phyloP scores from a whole-genome alignment of 2,329 filamentous ascomycete genomes.

The Laburnicola sp. region DNA sequence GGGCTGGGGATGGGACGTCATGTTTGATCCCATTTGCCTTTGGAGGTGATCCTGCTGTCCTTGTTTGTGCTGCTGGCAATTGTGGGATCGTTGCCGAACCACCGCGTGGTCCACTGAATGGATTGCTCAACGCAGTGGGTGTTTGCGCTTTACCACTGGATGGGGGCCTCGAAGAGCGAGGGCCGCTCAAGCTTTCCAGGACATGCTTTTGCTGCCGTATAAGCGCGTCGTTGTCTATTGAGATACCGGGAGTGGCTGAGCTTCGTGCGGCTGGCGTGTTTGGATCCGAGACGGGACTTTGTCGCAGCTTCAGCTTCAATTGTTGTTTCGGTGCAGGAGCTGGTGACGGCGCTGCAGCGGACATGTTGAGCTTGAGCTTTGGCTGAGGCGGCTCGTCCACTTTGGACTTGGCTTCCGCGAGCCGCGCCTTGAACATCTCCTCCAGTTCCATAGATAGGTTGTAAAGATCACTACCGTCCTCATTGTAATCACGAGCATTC shows the following conservation, averaged over 20 bases:
- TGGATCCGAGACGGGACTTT: constrained; percentile 46
- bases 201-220: constrained; percentile 57
- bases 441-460: constrained; percentile 76
- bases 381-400: constrained; percentile 73
- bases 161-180: constrained; percentile 30
- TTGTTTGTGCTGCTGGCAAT: constrained; percentile 22
- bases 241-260: constrained; percentile 53
- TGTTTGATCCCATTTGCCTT: constrained; percentile 42
- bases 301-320: constrained; percentile 65
- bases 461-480: constrained; percentile 86
- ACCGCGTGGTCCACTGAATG: constrained; percentile 32
- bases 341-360: constrained; percentile 32
- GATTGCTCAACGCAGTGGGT: constrained; percentile 29
- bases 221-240: constrained; percentile 59
- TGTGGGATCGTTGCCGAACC: constrained; percentile 26
- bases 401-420: constrained; percentile 71
- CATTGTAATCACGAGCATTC: constrained; percentile 88
- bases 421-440: constrained; percentile 68
- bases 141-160: constrained; percentile 34
- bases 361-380: constrained; percentile 80
- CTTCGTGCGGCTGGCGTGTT: constrained; percentile 47
- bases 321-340: constrained; percentile 41
- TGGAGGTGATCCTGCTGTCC: constrained; percentile 42
- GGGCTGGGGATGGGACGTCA: constrained; percentile 51
- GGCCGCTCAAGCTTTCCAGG: constrained; percentile 53